These are phyloP conservation scores for Melanomma pulvis-pyrius DNA, from an alignment of 495 filamentous ascomycete genomes.

Conservation along the genomic window DNA sequence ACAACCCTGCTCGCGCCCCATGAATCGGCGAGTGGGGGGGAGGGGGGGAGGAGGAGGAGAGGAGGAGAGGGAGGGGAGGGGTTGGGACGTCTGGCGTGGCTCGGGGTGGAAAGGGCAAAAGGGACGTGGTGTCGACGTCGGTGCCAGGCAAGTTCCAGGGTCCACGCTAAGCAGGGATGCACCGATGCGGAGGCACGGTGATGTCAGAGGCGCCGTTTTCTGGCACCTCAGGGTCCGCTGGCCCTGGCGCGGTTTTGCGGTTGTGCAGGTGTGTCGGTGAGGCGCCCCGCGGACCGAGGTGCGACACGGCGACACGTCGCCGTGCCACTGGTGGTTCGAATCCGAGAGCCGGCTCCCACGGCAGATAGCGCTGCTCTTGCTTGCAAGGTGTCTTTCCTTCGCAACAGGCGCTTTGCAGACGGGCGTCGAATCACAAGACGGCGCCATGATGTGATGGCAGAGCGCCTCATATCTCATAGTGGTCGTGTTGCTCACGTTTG, in stretches of 20 bases:
- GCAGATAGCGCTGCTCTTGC: not conserved
- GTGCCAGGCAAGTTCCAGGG: not conserved
- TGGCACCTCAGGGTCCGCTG: not conserved
- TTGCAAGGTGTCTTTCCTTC: not conserved
- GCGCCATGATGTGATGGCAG: not conserved
- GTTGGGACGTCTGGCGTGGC: too few relatives aligned
- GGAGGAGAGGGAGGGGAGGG: not conserved
- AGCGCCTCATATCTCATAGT: not conserved
- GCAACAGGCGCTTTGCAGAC: not conserved
- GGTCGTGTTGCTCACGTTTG: not conserved
- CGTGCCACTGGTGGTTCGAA: too few relatives aligned
- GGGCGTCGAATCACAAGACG: not conserved
- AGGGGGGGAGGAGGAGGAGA: not conserved
- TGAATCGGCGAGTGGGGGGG: not conserved
- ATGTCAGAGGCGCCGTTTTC: not conserved
- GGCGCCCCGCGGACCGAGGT: too few relatives aligned
- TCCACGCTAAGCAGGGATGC: not conserved
- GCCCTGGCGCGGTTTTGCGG: too few relatives aligned
- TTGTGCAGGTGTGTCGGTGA: too few relatives aligned
- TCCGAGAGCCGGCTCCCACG: not conserved
- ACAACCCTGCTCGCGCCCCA: not conserved
- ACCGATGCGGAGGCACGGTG: not conserved
- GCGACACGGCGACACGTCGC: too few relatives aligned
- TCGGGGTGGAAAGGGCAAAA: too few relatives aligned
- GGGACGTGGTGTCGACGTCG: too few relatives aligned